Evolutionary conservation across 176 grass and related monocot species (phyloP).

Genomic region (Musa schizocarpa): DNA sequence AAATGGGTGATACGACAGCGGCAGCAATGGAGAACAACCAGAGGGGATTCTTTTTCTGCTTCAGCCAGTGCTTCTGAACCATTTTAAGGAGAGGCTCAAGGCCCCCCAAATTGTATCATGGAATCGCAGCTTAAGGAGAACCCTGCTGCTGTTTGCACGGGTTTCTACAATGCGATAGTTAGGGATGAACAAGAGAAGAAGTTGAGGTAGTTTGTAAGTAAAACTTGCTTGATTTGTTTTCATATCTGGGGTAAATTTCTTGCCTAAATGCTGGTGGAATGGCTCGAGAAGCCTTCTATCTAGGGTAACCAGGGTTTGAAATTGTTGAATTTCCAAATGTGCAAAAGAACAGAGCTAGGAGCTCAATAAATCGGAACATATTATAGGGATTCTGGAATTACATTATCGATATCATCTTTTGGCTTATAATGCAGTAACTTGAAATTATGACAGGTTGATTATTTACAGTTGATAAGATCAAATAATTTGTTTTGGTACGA

Average conservation of each 20-base stretch:
- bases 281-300: neutral
- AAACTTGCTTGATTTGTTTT: neutral
- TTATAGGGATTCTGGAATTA: too few relatives aligned
- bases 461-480: too few relatives aligned
- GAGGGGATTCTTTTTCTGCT: conserved; percentile 10
- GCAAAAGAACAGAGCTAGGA: neutral
- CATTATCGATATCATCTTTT: too few relatives aligned
- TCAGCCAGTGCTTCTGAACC: conserved; percentile 2
- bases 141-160: neutral
- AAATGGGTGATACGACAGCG: neutral
- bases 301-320: neutral
- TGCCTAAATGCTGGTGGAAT: neutral
- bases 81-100: neutral
- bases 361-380: too few relatives aligned
- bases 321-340: neutral
- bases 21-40: neutral
- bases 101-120: neutral
- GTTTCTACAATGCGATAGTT: neutral
- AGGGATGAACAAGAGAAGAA: too few relatives aligned
- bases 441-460: too few relatives aligned
- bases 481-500: too few relatives aligned
- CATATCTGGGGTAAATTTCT: neutral
- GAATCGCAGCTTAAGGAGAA: neutral
- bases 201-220: neutral
- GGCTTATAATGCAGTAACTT: too few relatives aligned